Evolutionary conservation across 192 early-diverging fungal genomes (phyloP).

Genomic region (Cladochytrium replicatum): DNA sequence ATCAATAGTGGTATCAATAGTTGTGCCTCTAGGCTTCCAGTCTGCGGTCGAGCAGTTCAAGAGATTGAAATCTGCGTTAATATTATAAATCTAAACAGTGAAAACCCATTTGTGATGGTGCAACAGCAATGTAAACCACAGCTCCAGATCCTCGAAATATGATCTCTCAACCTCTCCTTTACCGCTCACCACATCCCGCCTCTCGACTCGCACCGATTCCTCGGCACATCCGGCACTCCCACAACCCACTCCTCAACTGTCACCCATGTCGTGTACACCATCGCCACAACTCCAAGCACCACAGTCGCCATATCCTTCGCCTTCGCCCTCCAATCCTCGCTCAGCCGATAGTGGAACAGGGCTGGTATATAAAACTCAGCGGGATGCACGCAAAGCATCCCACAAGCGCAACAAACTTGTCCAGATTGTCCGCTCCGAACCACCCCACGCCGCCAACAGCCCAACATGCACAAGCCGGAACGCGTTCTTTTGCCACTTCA

Average conservation of each 20-base stretch:
- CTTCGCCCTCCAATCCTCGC: constrained; percentile 16
- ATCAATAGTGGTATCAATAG: no score
- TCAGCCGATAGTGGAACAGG: constrained; percentile 62
- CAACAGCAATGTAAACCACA: no score
- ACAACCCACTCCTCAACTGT: constrained; percentile 56
- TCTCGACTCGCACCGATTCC: constrained; percentile 33
- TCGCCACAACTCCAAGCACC: constrained; percentile 57
- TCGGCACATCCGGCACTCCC: constrained; percentile 34
- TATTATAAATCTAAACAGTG: no score
- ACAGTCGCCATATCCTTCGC: constrained; percentile 50
- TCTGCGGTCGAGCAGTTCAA: no score
- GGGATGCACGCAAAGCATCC: constrained; percentile 69
- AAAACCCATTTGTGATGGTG: no score
- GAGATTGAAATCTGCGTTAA: no score
- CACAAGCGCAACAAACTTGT: constrained; percentile 75
- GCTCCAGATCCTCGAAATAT: no score
- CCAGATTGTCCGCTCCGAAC: constrained; percentile 62
- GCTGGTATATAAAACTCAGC: constrained; percentile 73
- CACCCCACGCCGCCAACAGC: constrained; percentile 64
- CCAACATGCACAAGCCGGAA: constrained; percentile 61
- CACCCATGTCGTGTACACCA: constrained; percentile 72
- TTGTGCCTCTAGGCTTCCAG: no score
- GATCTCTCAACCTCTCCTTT: no score
- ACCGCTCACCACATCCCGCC: no score
- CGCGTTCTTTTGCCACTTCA: constrained; percentile 83